These are phyloP conservation scores for Colletotrichum simmondsii DNA, from an alignment of 2,329 filamentous ascomycete genomes.

Conservation along the genomic window DNA sequence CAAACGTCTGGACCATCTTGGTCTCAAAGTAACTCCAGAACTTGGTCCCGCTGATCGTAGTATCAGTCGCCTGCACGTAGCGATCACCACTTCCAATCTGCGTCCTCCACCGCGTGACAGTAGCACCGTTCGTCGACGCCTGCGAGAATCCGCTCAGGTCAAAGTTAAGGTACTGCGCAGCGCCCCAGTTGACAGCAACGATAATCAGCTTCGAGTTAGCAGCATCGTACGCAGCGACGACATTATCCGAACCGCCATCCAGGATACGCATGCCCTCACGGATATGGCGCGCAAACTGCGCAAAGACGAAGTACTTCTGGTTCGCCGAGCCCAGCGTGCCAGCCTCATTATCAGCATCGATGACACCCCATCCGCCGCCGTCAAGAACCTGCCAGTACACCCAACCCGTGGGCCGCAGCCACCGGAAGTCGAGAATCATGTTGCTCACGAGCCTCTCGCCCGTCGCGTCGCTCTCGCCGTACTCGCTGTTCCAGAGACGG, in stretches of 20 bases:
- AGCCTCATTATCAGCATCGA: constrained; percentile 50
- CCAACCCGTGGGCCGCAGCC: constrained; percentile 54
- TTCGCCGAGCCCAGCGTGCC: constrained; percentile 42
- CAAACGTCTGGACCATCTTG: constrained; percentile 51
- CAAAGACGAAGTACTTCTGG: constrained; percentile 55
- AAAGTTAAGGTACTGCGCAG: constrained; percentile 50
- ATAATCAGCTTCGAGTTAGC: constrained; percentile 47
- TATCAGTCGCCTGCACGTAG: constrained; percentile 46
- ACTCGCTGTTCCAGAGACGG: constrained; percentile 55
- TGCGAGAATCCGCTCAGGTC: constrained; percentile 48
- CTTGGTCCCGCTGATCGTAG: constrained; percentile 44
- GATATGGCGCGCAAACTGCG: constrained; percentile 54
- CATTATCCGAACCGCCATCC: constrained; percentile 46
- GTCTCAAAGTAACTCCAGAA: constrained; percentile 50
- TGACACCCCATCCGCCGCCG: constrained; percentile 52
- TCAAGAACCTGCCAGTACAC: constrained; percentile 57
- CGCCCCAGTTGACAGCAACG: constrained; percentile 52
- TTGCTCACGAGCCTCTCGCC: constrained; percentile 47
- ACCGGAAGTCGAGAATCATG: constrained; percentile 52
- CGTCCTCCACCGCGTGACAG: constrained; percentile 49
- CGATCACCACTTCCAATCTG: constrained; percentile 47
- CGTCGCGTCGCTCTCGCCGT: constrained; percentile 52
- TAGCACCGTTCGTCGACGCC: constrained; percentile 42
- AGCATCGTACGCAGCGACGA: constrained; percentile 52
- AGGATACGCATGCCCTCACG: constrained; percentile 52